Evolutionary conservation across 805 yeast species (phyloP).

Genomic region (Wickerhamiella parazyma): DNA sequence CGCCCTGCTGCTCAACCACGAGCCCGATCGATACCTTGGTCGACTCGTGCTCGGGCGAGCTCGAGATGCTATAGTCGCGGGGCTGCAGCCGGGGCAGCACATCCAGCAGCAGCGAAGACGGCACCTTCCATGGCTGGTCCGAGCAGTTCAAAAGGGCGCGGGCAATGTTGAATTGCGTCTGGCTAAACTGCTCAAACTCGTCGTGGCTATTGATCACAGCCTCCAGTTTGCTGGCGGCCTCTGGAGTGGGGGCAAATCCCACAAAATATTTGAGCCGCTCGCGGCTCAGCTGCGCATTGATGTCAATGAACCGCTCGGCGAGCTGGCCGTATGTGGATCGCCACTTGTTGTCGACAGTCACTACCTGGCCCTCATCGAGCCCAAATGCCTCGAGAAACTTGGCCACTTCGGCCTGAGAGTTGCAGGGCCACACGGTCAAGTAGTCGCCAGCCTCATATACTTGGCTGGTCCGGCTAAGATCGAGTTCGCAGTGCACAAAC

Average conservation of each 20-base stretch:
- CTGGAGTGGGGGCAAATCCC: slow-evolving; percentile 54
- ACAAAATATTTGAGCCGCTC: slow-evolving; percentile 49
- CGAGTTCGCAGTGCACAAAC: slow-evolving; percentile 59
- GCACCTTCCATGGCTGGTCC: slow-evolving; percentile 47
- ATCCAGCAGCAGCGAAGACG: slow-evolving; percentile 60
- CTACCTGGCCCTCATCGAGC: slow-evolving; percentile 33
- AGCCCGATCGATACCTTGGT: slow-evolving; percentile 59
- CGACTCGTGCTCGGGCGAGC: slow-evolving; percentile 58
- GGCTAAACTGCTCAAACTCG: slow-evolving; percentile 42
- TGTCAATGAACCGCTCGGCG: slow-evolving; percentile 60
- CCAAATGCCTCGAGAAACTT: slow-evolving; percentile 42
- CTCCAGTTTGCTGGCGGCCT: slow-evolving; percentile 23
- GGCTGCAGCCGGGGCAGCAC: slow-evolving; percentile 57
- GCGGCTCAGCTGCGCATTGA: slow-evolving; percentile 69
- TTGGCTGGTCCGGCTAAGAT: slow-evolving; percentile 49
- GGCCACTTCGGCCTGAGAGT: slow-evolving; percentile 46
- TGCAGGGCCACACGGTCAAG: slow-evolving; percentile 75
- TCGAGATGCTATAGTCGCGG: slow-evolving; percentile 75
- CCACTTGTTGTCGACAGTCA: slow-evolving; percentile 41
- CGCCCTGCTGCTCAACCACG: slow-evolving; percentile 44
- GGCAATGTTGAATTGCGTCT: slow-evolving; percentile 45
- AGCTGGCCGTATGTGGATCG: slow-evolving; percentile 63
- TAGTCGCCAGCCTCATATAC: slow-evolving; percentile 79
- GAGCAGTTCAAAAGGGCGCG: slow-evolving; percentile 50
- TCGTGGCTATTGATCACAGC: slow-evolving; percentile 20